Conservation (phyloP, 2,329 filamentous ascomycete genomes). For the Fusarium duplospermum region DNA sequence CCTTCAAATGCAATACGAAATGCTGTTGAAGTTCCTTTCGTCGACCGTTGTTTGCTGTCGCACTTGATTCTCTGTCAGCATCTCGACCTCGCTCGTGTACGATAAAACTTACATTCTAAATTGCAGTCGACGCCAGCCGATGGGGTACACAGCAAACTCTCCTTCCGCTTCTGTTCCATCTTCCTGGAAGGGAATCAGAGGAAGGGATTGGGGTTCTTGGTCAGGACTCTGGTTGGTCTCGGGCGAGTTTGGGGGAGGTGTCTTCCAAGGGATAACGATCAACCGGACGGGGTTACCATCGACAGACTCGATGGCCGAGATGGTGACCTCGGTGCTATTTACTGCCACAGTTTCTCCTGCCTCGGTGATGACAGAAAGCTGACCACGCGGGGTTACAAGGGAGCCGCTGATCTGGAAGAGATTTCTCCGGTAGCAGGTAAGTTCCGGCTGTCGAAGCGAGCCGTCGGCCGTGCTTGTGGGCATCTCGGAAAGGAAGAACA, state of each 20-base stretch:
- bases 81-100: not conserved
- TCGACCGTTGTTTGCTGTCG: slow-evolving; percentile 95
- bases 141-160: slow-evolving; percentile 90
- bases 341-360: slow-evolving; percentile 87
- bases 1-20: slow-evolving; percentile 89
- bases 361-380: slow-evolving; percentile 85
- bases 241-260: slow-evolving; percentile 82
- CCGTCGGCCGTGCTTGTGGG: slow-evolving; percentile 72
- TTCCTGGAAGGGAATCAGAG: slow-evolving; percentile 76
- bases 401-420: slow-evolving; percentile 96
- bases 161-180: slow-evolving; percentile 72
- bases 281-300: slow-evolving; percentile 92
- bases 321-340: slow-evolving; percentile 83
- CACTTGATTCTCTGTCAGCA: slow-evolving; percentile 59
- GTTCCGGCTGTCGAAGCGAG: slow-evolving; percentile 75
- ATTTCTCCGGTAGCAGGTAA: slow-evolving; percentile 96
- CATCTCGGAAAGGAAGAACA: slow-evolving; percentile 89
- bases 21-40: slow-evolving; percentile 96
- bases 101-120: slow-evolving; percentile 76
- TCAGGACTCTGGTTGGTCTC: slow-evolving; percentile 74
- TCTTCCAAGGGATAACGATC: slow-evolving; percentile 98
- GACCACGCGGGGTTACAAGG: slow-evolving; percentile 80
- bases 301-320: slow-evolving; percentile 94
- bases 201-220: slow-evolving; percentile 87
- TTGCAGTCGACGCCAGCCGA: slow-evolving; percentile 93